Evolutionary conservation across 352 stramenopile genomes (phyloP).

Genomic region (Pythium dissotocum): DNA sequence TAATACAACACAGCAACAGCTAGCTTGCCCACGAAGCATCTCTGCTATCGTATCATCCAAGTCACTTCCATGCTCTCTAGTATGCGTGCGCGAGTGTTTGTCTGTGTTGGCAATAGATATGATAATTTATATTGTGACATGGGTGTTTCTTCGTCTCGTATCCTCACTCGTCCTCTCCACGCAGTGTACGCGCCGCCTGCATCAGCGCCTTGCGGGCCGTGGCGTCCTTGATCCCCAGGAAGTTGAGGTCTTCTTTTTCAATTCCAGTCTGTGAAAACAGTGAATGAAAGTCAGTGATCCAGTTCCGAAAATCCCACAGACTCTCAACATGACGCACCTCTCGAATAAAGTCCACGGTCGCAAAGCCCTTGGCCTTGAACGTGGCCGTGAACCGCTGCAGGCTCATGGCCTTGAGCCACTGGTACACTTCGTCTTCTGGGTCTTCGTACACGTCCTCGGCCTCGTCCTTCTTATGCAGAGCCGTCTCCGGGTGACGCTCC

Average conservation of each 20-base stretch:
- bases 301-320: not conserved
- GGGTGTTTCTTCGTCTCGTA: not conserved
- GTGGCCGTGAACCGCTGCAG: constrained; percentile 60
- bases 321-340: constrained; percentile 43
- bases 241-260: constrained; percentile 85
- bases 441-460: constrained; percentile 47
- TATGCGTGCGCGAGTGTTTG: not conserved
- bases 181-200: constrained; percentile 45
- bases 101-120: constrained; percentile 16
- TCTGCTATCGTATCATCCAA: too few relatives aligned
- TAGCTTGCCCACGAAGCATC: too few relatives aligned
- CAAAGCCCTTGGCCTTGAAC: constrained; percentile 80
- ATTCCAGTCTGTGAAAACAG: constrained; percentile 67
- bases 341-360: constrained; percentile 80
- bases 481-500: constrained; percentile 20
- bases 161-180: constrained; percentile 24
- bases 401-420: constrained; percentile 68
- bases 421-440: constrained; percentile 64
- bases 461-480: constrained; percentile 27
- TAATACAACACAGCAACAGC: constrained; percentile 12
- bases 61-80: not conserved
- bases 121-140: constrained; percentile 32
- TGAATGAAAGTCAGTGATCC: constrained; percentile 8
- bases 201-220: constrained; percentile 61
- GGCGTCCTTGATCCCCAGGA: constrained; percentile 76